Evolutionary conservation across 495 filamentous ascomycete species (phyloP).

Genomic region (Achaetomiella virescens): DNA sequence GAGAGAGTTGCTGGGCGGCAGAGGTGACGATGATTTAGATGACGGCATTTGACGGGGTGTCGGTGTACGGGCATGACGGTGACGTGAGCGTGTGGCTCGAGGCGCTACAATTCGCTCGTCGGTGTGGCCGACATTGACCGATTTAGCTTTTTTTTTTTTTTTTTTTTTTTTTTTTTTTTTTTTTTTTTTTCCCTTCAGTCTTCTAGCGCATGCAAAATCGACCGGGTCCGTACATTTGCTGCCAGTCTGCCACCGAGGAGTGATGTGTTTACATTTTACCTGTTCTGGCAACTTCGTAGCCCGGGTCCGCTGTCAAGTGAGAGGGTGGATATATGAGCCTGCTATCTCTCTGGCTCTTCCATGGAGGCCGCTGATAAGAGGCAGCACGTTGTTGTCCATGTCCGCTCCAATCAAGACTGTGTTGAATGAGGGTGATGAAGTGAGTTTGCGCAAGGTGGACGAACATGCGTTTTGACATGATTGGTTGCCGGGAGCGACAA

Average conservation of each 20-base stretch:
- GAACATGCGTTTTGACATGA: conserved; percentile 16
- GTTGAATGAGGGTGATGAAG: background rate
- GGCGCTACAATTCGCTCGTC: no score
- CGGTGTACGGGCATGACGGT: background rate
- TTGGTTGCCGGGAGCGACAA: conserved; percentile 4
- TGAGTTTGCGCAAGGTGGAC: background rate
- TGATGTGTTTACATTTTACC: no score
- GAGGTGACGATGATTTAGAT: background rate
- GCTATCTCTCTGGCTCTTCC: no score
- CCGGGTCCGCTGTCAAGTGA: background rate
- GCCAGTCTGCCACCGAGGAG: no score
- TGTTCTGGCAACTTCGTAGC: no score
- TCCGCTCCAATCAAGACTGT: background rate
- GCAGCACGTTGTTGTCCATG: background rate
- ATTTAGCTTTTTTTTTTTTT: background rate
- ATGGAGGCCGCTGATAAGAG: background rate
- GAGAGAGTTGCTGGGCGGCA: conserved; percentile 14
- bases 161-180: background rate
- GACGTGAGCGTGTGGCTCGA: no score
- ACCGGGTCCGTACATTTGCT: background rate
- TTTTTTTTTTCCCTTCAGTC: no score
- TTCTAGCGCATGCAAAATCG: no score
- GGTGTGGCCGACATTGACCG: no score
- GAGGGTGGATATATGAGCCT: background rate
- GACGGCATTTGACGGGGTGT: background rate